Percentiles rank a stretch among this genome's conserved stretches.
These are phyloP conservation scores for Aspergillus olivimuriae DNA, from an alignment of 495 filamentous ascomycete species.

Conservation along the genomic window DNA sequence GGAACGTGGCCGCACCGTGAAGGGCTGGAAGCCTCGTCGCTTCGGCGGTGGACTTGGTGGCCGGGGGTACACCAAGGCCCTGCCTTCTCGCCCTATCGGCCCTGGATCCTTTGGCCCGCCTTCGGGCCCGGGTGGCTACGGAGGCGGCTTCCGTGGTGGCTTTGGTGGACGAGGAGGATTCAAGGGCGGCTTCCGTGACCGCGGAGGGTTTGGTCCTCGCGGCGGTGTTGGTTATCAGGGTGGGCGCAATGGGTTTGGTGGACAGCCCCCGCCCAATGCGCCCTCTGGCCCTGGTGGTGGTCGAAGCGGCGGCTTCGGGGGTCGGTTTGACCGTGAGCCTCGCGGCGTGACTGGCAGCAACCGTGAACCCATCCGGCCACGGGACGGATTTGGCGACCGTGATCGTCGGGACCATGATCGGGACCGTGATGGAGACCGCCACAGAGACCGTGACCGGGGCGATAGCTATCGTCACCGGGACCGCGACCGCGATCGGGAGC, in stretches of 20 bases:
- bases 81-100: conserved; percentile 63
- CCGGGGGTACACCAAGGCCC: conserved; percentile 83
- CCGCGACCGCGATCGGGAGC: conserved; percentile 46
- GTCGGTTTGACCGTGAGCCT: conserved; percentile 45
- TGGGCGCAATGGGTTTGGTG: conserved; percentile 52
- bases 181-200: conserved; percentile 59
- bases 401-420: conserved; percentile 54
- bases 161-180: conserved; percentile 45
- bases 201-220: conserved; percentile 51
- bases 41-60: conserved; percentile 90
- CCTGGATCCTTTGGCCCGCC: conserved; percentile 51
- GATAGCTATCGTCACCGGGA: too few species aligned
- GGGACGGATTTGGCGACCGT: conserved; percentile 44
- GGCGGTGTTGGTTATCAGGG: conserved; percentile 57
- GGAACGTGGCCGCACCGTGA: conserved; percentile 90
- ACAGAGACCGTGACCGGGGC: too few species aligned
- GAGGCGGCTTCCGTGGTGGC: conserved; percentile 60
- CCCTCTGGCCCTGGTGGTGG: conserved; percentile 72
- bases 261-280: conserved; percentile 66
- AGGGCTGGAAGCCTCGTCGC: conserved; percentile 88
- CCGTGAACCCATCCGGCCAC: conserved; percentile 45
- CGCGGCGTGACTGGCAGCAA: conserved; percentile 49
- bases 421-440: conserved; percentile 51
- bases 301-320: conserved; percentile 47
- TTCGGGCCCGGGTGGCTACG: conserved; percentile 60